Percentiles rank a stretch among this genome's conserved stretches.
These are phyloP conservation scores for Lentinula raphanica DNA, from an alignment of 768 basidiomycete genomes.

Conservation along the genomic window DNA sequence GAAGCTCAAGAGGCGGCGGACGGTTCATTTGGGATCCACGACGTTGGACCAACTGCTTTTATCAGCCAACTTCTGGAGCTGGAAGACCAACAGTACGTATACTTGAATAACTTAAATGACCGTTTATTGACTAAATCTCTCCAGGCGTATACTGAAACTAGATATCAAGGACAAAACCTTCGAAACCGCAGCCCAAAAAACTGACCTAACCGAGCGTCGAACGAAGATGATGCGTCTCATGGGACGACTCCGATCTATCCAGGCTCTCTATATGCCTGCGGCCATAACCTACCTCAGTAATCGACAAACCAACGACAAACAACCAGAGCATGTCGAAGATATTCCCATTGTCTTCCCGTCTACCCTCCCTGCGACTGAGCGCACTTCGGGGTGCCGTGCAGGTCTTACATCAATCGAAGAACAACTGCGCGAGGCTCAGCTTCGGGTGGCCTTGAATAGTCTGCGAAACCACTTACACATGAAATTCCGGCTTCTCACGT, in stretches of 20 bases:
- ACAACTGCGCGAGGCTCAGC: too few species aligned
- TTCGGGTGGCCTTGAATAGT: not conserved
- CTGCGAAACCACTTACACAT: not conserved
- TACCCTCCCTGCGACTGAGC: not conserved
- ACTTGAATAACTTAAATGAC: too few species aligned
- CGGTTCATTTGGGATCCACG: too few species aligned
- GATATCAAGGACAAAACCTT: too few species aligned
- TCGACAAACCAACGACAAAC: not conserved
- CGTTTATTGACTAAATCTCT: too few species aligned
- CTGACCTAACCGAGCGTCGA: too few species aligned
- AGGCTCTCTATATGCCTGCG: not conserved
- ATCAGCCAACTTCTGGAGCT: too few species aligned
- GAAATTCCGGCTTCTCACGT: not conserved
- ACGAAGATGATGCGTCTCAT: not conserved
- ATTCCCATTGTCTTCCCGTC: not conserved
- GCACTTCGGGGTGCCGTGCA: not conserved
- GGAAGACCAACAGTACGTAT: too few species aligned
- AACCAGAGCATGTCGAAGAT: not conserved
- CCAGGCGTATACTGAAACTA: too few species aligned
- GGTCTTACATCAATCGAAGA: not conserved
- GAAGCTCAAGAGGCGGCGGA: too few species aligned
- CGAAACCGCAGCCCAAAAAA: too few species aligned
- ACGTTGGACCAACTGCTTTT: too few species aligned
- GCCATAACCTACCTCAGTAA: not conserved
- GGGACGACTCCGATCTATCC: not conserved